Evolutionary conservation across 2,329 filamentous ascomycete genomes (phyloP).

Genomic region (Cladosporium phlei): DNA sequence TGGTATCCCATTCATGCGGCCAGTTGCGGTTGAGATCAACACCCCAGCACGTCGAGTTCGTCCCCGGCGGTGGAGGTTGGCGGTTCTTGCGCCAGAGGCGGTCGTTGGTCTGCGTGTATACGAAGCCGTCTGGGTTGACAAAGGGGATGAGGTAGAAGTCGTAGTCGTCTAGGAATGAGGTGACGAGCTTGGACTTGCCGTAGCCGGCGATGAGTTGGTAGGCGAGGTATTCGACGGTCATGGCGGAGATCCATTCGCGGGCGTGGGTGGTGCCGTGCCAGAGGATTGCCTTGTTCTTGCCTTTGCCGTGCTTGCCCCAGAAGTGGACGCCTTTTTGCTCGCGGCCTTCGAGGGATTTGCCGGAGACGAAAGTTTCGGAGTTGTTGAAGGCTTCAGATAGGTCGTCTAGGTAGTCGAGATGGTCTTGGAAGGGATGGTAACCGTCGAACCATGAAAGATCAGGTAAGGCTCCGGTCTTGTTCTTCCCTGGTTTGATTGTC

Average conservation of each 20-base stretch:
- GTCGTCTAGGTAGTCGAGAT: constrained; percentile 23
- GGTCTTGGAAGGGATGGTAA: constrained; percentile 24
- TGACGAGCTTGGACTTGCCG: constrained; percentile 15
- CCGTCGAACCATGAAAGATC: constrained; percentile 20
- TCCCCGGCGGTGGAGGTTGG: constrained; percentile 30
- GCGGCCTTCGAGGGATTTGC: constrained; percentile 21
- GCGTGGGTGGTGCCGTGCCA: constrained; percentile 22
- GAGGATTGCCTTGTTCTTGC: constrained; percentile 20
- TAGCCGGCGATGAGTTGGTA: constrained; percentile 24
- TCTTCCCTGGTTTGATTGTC: constrained; percentile 10
- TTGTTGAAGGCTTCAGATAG: constrained; percentile 21
- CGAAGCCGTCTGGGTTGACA: constrained; percentile 43
- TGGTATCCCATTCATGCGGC: constrained; percentile 43
- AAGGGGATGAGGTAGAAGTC: constrained; percentile 25
- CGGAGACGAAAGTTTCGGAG: constrained; percentile 20
- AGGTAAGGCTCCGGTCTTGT: constrained; percentile 15
- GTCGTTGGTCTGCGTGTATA: constrained; percentile 53
- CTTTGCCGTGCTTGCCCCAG: constrained; percentile 20
- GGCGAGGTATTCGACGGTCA: constrained; percentile 25
- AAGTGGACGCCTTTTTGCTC: constrained; percentile 23
- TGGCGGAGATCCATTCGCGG: constrained; percentile 25
- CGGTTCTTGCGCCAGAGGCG: constrained; percentile 62
- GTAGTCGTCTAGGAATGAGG: constrained; percentile 19
- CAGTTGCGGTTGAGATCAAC: constrained; percentile 58
- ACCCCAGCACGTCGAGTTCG: constrained; percentile 38